These are phyloP conservation scores for Boletus rex-veris DNA, from an alignment of 768 basidiomycete genomes.

Conservation along the genomic window DNA sequence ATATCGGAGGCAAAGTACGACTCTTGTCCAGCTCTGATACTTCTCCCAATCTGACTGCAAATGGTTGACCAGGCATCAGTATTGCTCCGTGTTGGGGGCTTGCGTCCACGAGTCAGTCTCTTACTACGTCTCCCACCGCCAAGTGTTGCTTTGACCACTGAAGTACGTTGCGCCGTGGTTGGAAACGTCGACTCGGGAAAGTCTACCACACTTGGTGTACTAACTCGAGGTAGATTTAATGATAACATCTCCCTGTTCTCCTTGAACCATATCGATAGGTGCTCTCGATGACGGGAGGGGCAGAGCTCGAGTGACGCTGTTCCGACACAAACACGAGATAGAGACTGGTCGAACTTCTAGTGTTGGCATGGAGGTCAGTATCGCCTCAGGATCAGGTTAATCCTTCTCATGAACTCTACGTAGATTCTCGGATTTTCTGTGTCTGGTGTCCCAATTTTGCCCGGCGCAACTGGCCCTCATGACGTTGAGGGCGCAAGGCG, in stretches of 20 bases:
- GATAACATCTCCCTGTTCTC: slow-evolving; percentile 17
- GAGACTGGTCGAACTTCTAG: slow-evolving; percentile 94
- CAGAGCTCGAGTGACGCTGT: slow-evolving; percentile 80
- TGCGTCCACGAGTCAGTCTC: slow-evolving; percentile 54
- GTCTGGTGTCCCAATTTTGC: slow-evolving; percentile 75
- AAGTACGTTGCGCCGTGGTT: slow-evolving; percentile 93
- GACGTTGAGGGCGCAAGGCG: slow-evolving; percentile 66
- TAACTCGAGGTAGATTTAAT: slow-evolving; percentile 71
- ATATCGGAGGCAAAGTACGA: slow-evolving; percentile 75
- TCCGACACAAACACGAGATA: slow-evolving; percentile 96
- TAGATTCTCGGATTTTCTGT: slow-evolving; percentile 88
- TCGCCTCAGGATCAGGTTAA: background rate
- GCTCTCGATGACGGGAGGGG: slow-evolving; percentile 79
- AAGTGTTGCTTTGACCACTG: slow-evolving; percentile 74
- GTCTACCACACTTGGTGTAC: slow-evolving; percentile 88
- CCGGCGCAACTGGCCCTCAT: slow-evolving; percentile 50
- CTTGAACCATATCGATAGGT: slow-evolving; percentile 38
- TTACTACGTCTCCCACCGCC: slow-evolving; percentile 74
- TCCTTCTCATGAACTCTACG: background rate
- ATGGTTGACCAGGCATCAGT: slow-evolving; percentile 45
- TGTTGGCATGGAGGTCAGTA: slow-evolving; percentile 92
- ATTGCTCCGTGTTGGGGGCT: slow-evolving; percentile 45
- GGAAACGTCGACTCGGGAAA: slow-evolving; percentile 96
- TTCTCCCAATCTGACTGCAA: background rate
- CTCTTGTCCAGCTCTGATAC: background rate